Base-by-base conservation (phyloP, 306 rosid species). In the Hylodesmum podocarpum region DNA sequence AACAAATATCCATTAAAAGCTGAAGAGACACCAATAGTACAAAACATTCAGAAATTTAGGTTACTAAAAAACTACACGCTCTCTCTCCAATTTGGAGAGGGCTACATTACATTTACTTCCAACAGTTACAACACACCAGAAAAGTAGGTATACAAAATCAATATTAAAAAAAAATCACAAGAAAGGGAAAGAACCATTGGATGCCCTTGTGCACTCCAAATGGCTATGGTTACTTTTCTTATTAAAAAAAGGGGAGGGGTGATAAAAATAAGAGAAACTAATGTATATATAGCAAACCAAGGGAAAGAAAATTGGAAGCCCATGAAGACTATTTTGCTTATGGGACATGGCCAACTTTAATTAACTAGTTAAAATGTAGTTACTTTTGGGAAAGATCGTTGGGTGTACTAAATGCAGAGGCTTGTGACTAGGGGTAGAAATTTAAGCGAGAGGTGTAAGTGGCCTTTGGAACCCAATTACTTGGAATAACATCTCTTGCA, bases 21-120 rank as follows among this genome's bases (percentile, higher is more conserved):
- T 54, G 3, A 76, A 2, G 1, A 53, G 86, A 61, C n/a, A 50
- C 74, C 82, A 68, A 0, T 47, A 82, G 84, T n/a, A n/a, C n/a
- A n/a, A 76, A 79, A 70, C 75, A 71, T 51, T 76, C 61, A 66
- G 67, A 50, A 55, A 78, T 68, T 53, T 54, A 66, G 51, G 66
- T 33, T 58, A 66, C 59, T 24, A 50, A 40, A 65, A 50, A 40
- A 65, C 73, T 72, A 69, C 55, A 74, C 88, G 90, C 98, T 87
- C 98, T 87, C 96, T 81, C 96, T 91, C 96, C 92, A 55, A 70
- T 89, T 93, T 87, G 97, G 88, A 91, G 97, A 86, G 87, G 97
- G 96, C 97, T 84, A 75, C 77, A 79, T 80, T 37, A 53, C 76
- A 77, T 70, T 76, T 76, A 81, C 75, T 65, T 25, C 77, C 84